phyloP scores from a whole-genome alignment of 1,139 yeast genomes.

The Nakaseomyces sp. region DNA sequence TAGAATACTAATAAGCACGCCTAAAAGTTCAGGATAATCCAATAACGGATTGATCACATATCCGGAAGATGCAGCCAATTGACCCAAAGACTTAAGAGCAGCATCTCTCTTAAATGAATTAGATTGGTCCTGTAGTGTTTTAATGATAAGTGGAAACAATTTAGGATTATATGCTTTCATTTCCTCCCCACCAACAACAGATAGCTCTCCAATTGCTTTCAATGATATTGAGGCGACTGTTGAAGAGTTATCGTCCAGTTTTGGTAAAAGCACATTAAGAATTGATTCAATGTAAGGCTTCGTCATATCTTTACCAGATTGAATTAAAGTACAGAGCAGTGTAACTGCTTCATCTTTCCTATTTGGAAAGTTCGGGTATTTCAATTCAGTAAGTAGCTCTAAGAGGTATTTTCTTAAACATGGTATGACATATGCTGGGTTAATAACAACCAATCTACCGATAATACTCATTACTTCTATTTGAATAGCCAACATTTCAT shows the following conservation, averaged over 20 bases:
- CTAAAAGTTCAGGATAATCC: conserved; percentile 83
- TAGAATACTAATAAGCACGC: conserved; percentile 70
- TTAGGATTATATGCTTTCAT: conserved; percentile 62
- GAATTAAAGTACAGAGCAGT: conserved; percentile 62
- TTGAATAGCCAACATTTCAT: conserved; percentile 77
- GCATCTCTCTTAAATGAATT: conserved; percentile 84
- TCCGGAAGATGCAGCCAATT: conserved; percentile 82
- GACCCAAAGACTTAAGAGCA: conserved; percentile 80
- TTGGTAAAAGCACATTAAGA: conserved; percentile 70
- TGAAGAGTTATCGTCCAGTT: conserved; percentile 63
- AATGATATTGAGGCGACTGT: conserved; percentile 83
- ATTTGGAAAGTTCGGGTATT: conserved; percentile 67
- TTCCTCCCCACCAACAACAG: conserved; percentile 85
- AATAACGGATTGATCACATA: conserved; percentile 92
- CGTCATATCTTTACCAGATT: conserved; percentile 70
- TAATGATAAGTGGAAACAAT: conserved; percentile 80
- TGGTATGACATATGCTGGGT: conserved; percentile 95
- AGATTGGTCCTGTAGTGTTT: conserved; percentile 86
- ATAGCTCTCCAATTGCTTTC: conserved; percentile 77
- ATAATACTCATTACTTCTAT: conserved; percentile 70
- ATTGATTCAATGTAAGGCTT: conserved; percentile 88
- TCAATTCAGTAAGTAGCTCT: conserved; percentile 76
- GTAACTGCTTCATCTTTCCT: conserved; percentile 84
- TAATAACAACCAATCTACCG: conserved; percentile 75
- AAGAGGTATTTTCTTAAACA: conserved; percentile 78